phyloP scores from a whole-genome alignment of 106 monocot genomes.

The Dioscorea alata region DNA sequence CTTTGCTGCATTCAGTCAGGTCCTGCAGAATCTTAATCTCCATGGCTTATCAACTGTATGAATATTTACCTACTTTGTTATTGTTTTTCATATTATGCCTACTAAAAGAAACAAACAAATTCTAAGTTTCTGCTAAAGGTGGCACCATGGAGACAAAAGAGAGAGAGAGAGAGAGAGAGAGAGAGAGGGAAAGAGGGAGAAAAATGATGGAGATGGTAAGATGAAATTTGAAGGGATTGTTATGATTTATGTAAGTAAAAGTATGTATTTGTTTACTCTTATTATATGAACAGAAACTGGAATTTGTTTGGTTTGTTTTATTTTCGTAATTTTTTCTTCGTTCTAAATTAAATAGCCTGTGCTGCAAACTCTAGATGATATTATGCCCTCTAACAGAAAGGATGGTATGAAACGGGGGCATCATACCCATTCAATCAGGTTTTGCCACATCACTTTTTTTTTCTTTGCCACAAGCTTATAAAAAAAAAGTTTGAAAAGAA shows the following conservation, averaged over 20 bases:
- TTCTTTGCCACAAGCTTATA: too few relatives aligned
- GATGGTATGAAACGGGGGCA: too few relatives aligned
- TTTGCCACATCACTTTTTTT: too few relatives aligned
- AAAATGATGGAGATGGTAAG: background rate
- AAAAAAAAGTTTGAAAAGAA: too few relatives aligned
- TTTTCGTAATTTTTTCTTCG: too few relatives aligned
- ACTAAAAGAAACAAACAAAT: background rate
- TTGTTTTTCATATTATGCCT: background rate
- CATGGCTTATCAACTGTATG: background rate
- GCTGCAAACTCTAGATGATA: too few relatives aligned
- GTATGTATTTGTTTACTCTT: background rate
- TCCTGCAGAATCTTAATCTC: slow-evolving; percentile 36
- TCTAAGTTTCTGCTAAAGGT: background rate
- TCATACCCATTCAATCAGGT: too few relatives aligned
- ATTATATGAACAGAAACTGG: too few relatives aligned
- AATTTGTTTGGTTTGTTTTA: too few relatives aligned
- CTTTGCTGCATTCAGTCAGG: slow-evolving; percentile 62
- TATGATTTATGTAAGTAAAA: background rate
- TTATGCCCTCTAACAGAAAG: too few relatives aligned
- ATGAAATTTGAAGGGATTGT: background rate
- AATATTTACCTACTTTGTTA: background rate
- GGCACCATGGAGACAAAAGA: background rate
- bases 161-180: background rate
- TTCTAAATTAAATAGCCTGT: too few relatives aligned
- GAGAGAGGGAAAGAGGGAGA: background rate